Conservation (phyloP, 768 basidiomycete genomes). For the Boletus fagicola region DNA sequence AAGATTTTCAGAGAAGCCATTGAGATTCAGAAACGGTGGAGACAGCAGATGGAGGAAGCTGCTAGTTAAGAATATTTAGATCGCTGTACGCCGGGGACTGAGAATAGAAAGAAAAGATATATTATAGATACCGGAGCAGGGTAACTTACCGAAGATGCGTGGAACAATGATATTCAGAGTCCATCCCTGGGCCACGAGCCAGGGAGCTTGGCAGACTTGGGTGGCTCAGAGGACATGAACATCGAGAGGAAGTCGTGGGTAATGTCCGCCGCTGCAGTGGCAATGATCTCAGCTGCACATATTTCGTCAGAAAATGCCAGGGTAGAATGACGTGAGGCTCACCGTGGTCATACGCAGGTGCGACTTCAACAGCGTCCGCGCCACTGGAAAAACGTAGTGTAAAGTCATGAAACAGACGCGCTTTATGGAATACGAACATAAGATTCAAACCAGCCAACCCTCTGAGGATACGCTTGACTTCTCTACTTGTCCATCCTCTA, state of each 20-base stretch:
- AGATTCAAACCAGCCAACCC: slow-evolving; percentile 78
- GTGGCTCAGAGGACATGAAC: slow-evolving; percentile 32
- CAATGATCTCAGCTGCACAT: slow-evolving; percentile 38
- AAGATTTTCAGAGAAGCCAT: slow-evolving; percentile 88
- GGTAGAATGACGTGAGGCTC: not conserved
- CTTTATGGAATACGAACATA: slow-evolving; percentile 44
- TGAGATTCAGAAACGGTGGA: slow-evolving; percentile 87
- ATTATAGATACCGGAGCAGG: not conserved
- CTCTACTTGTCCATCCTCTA: slow-evolving; percentile 82
- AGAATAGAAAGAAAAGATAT: not conserved
- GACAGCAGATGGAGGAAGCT: slow-evolving; percentile 70
- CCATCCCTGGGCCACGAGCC: slow-evolving; percentile 19
- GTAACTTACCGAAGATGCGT: not conserved
- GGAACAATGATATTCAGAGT: slow-evolving; percentile 10
- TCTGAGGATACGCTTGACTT: slow-evolving; percentile 76
- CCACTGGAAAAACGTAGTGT: slow-evolving; percentile 12
- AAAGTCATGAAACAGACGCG: not conserved
- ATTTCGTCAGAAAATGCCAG: slow-evolving; percentile 7
- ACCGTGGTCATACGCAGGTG: slow-evolving; percentile 31
- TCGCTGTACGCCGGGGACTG: not conserved
- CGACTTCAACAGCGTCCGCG: slow-evolving; percentile 27
- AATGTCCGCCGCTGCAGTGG: slow-evolving; percentile 43
- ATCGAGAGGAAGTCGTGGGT: slow-evolving; percentile 46
- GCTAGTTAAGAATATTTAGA: not conserved
- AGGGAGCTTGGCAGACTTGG: slow-evolving; percentile 16